Conservation (phyloP, 1,284 basidiomycete genomes). For the Inonotus hispidus region DNA sequence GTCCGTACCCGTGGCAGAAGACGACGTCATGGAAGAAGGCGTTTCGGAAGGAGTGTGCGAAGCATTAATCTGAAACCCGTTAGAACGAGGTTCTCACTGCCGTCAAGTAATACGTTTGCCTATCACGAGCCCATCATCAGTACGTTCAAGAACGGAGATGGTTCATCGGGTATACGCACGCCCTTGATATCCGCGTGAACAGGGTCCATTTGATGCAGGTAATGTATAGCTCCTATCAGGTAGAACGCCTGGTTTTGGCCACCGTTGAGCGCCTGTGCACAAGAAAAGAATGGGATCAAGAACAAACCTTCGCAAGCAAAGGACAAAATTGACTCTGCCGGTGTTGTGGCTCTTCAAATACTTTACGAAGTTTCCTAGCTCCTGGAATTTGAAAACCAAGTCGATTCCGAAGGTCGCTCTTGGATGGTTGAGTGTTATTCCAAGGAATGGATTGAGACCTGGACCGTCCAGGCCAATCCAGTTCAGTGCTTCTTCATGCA, state of each 20-base stretch:
- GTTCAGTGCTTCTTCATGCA: slow-evolving; percentile 13
- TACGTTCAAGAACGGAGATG: background rate
- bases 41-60: background rate
- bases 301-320: slow-evolving; percentile 2
- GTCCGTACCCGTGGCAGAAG: background rate
- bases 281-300: background rate
- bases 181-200: slow-evolving; percentile 14
- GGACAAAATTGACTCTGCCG: slow-evolving; percentile 4
- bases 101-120: slow-evolving; percentile 6
- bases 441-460: slow-evolving; percentile 11
- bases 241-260: background rate
- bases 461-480: slow-evolving; percentile 9
- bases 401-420: background rate
- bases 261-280: background rate
- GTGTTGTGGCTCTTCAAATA: background rate
- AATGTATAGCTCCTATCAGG: slow-evolving; percentile 3
- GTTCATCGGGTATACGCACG: background rate
- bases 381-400: slow-evolving; percentile 11
- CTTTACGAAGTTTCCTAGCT: slow-evolving; percentile 1
- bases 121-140: background rate
- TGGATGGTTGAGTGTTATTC: slow-evolving; percentile 7
- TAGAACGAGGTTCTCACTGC: background rate
- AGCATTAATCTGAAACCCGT: slow-evolving; percentile 11
- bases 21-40: background rate
- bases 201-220: slow-evolving; percentile 10